These are phyloP conservation scores for Hericium erinaceus DNA, from an alignment of 768 basidiomycete genomes.

Conservation along the genomic window DNA sequence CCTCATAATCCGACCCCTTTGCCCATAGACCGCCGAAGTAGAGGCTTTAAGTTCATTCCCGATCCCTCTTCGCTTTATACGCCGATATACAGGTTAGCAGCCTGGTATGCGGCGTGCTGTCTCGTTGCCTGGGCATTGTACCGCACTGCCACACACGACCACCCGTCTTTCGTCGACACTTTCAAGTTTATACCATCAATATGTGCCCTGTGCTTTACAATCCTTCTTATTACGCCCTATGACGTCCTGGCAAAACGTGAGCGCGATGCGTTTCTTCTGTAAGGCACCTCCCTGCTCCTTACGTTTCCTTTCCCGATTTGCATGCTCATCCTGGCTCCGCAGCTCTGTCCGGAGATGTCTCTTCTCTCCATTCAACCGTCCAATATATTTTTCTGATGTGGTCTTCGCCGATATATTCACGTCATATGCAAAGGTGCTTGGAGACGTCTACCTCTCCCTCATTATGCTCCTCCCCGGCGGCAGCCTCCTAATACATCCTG, in stretches of 20 bases:
- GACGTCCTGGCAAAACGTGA: conserved; percentile 60
- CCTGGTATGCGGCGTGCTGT: conserved; percentile 51
- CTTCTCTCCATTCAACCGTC: conserved; percentile 46
- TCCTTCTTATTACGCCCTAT: conserved; percentile 57
- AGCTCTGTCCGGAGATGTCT: conserved; percentile 74
- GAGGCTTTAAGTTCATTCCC: conserved; percentile 27
- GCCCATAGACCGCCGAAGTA: conserved; percentile 14
- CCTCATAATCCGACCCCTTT: conserved; percentile 11
- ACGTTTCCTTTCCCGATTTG: not conserved
- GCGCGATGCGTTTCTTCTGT: conserved; percentile 74
- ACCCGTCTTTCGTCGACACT: conserved; percentile 52
- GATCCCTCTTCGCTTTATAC: conserved; percentile 37
- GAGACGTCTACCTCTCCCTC: conserved; percentile 85
- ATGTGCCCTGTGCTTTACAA: conserved; percentile 47
- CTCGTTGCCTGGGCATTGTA: conserved; percentile 63
- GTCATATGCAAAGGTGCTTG: conserved; percentile 93
- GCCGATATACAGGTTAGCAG: conserved; percentile 60
- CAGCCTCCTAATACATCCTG: conserved; percentile 57
- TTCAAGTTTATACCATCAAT: conserved; percentile 73
- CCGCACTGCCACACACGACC: conserved; percentile 47
- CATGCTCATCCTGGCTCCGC: conserved; percentile 1
- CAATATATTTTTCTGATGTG: conserved; percentile 84
- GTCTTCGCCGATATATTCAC: conserved; percentile 94
- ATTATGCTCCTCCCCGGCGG: conserved; percentile 84
- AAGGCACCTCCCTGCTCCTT: conserved; percentile 24